phyloP scores from a whole-genome alignment of 495 filamentous ascomycete genomes.

The Aspergillus sparsus region DNA sequence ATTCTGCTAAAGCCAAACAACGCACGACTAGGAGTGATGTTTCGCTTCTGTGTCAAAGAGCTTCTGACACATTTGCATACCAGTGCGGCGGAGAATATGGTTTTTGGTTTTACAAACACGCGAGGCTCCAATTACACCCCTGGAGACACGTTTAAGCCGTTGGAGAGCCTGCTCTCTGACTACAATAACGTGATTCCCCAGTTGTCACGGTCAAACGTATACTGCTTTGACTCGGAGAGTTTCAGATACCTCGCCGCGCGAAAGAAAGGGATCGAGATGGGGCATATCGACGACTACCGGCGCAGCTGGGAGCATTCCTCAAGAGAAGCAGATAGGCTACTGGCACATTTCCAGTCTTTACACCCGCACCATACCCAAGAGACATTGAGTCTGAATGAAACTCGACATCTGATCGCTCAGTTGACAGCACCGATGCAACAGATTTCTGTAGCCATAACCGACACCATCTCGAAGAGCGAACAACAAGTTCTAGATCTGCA shows the following conservation, averaged over 20 bases:
- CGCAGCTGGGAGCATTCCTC: conserved; percentile 15
- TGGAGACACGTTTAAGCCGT: conserved; percentile 12
- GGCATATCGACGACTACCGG: conserved; percentile 14
- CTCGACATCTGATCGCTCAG: conserved; percentile 15
- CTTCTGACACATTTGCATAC: conserved; percentile 15
- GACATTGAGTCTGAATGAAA: conserved; percentile 13
- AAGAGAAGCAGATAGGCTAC: conserved; percentile 7
- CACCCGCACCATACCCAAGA: conserved; percentile 16
- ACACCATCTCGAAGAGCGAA: conserved; percentile 8
- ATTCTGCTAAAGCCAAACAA: conserved; percentile 21
- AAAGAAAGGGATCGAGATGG: conserved; percentile 15
- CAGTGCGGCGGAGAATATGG: conserved; percentile 16
- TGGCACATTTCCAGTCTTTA: conserved; percentile 12
- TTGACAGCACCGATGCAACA: conserved; percentile 16
- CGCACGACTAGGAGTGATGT: conserved; percentile 18
- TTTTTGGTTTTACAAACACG: conserved; percentile 15
- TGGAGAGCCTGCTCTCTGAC: conserved; percentile 10
- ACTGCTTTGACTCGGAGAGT: conserved; percentile 16
- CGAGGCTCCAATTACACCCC: conserved; percentile 15
- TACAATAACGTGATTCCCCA: conserved; percentile 12
- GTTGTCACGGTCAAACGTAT: conserved; percentile 8
- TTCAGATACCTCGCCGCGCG: conserved; percentile 13
- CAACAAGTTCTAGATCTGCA: conserved; percentile 6
- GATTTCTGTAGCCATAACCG: conserved; percentile 14
- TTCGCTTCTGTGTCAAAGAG: conserved; percentile 19